A percentile compares a stretch with the other conserved stretches of the same genome.
Evolutionary conservation across 2,329 filamentous ascomycete species (phyloP).

Genomic region (Xylaria polymorpha): DNA sequence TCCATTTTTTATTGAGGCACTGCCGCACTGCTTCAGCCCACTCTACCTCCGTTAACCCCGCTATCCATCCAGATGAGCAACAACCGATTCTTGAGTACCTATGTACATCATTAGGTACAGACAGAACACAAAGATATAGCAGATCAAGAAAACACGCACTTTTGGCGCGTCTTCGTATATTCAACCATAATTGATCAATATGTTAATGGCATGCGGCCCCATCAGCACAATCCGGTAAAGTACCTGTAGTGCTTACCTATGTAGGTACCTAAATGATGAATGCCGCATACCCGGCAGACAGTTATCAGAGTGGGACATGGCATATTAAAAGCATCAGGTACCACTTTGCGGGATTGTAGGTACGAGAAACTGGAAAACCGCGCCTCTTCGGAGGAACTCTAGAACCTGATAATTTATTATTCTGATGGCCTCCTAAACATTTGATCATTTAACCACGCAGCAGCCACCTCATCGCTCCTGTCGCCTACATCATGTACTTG

Average conservation of each 20-base stretch:
- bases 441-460: conserved; percentile 44
- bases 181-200: too few relatives aligned
- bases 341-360: too few relatives aligned
- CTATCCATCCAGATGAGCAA: too few relatives aligned
- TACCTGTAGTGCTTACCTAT: too few relatives aligned
- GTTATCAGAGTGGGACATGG: background rate
- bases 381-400: background rate
- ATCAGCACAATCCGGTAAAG: too few relatives aligned
- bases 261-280: too few relatives aligned
- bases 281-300: background rate
- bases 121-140: too few relatives aligned
- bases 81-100: too few relatives aligned
- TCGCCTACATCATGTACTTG: conserved; percentile 53
- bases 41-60: conserved; percentile 12
- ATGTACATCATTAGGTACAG: background rate
- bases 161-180: too few relatives aligned
- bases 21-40: background rate
- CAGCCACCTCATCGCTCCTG: conserved; percentile 42
- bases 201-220: too few relatives aligned
- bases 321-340: background rate
- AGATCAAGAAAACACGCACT: too few relatives aligned
- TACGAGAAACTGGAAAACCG: background rate
- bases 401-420: background rate
- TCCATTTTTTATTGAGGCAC: background rate
- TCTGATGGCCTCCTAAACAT: conserved; percentile 7